Percentiles rank a stretch among this genome's conserved stretches.
These are phyloP conservation scores for Bothriochloa decipiens DNA, from an alignment of 176 grass and related monocot genomes.

Conservation along the genomic window DNA sequence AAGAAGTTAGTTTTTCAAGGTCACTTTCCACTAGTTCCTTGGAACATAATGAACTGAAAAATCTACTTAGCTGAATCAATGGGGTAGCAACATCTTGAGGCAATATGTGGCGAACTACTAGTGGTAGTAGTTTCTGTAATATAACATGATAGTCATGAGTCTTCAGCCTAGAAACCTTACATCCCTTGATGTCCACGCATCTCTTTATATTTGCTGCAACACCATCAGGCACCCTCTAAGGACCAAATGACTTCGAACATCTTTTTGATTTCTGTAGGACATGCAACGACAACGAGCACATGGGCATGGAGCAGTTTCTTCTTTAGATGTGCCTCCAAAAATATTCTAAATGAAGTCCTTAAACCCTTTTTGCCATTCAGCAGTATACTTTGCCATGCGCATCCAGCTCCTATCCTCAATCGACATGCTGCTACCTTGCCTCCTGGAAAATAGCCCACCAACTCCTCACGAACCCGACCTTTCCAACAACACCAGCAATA, in stretches of 20 bases:
- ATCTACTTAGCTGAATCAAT: neutral
- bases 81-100: neutral
- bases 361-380: neutral
- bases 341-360: neutral
- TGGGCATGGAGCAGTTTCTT: neutral
- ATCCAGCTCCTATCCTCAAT: neutral
- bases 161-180: conserved; percentile 14
- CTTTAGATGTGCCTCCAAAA: neutral
- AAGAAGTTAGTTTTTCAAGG: neutral
- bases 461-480: no score
- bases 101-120: neutral
- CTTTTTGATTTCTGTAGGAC: neutral
- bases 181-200: neutral
- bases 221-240: conserved; percentile 13
- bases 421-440: conserved; percentile 50
- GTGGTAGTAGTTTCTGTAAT: conserved; percentile 17
- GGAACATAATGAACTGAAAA: neutral
- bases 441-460: neutral
- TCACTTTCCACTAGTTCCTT: neutral
- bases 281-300: neutral
- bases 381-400: neutral
- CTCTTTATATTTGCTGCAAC: conserved; percentile 28
- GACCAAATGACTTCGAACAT: neutral
- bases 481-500: no score
- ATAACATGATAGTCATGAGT: conserved; percentile 39